Conservation (phyloP, 495 filamentous ascomycete genomes). For the Hapsidospora chrysogenum region DNA sequence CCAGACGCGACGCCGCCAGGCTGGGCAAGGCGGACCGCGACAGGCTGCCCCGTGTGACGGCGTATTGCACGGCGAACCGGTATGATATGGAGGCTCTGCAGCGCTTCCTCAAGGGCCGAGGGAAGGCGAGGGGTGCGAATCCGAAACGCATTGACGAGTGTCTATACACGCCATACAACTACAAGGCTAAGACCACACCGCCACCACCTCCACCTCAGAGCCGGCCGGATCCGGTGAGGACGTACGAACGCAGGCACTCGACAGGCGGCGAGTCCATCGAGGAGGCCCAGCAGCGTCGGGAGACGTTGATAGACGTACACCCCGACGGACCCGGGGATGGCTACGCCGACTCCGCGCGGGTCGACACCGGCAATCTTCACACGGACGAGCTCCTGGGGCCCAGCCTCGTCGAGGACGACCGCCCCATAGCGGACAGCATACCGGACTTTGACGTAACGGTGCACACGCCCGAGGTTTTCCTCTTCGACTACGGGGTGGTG, state of each 20-base stretch:
- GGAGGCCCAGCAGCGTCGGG: conserved; percentile 3
- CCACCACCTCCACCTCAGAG: neutral
- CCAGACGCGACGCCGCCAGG: conserved; percentile 78
- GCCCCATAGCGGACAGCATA: conserved; percentile 13
- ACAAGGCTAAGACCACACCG: conserved; percentile 25
- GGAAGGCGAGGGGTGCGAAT: conserved; percentile 54
- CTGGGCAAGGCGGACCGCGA: conserved; percentile 88
- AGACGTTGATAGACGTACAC: conserved; percentile 1
- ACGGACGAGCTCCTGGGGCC: conserved; percentile 12
- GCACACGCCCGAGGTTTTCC: conserved; percentile 83
- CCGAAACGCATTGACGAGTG: conserved; percentile 94
- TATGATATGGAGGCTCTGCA: conserved; percentile 80
- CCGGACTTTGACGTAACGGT: conserved; percentile 56
- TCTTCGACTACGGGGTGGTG: conserved; percentile 98
- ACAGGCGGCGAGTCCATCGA: conserved; percentile 15
- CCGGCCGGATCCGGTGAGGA: conserved; percentile 11
- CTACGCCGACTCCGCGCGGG: neutral
- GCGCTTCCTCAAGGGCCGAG: conserved; percentile 71
- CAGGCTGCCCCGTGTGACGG: conserved; percentile 75
- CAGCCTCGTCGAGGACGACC: conserved; percentile 8
- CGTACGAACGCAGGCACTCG: conserved; percentile 39
- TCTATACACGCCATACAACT: conserved; percentile 85
- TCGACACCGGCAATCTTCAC: neutral
- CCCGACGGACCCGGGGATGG: neutral
- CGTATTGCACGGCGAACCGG: conserved; percentile 84